Evolutionary conservation across 257 asterid genomes (phyloP), one percentile per base, ranked within the genome.

Genomic region (Solanum rostratum): DNA sequence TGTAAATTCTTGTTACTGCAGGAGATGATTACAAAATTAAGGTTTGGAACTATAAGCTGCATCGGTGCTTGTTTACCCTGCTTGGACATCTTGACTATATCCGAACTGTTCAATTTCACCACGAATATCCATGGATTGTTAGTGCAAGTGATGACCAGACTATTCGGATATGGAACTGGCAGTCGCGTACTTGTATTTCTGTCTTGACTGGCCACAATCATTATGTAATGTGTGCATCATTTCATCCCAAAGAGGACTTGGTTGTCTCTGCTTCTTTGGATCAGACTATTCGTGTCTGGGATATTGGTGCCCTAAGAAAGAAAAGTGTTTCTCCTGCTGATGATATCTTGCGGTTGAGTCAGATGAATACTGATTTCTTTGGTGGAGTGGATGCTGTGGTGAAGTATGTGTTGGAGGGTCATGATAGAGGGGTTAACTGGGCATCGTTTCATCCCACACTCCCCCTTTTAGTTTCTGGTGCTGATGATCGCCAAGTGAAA

Each of bases 361-460:
- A 95, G 88, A 94, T 95, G 99, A 97, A 95, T 84, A 81, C 98
- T 0, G 99, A 97, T 83, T 93, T 97, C 90, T 97, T 95, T 89
- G 99, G 99, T 83, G 98, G 98, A 76, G 98, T 97, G 86, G 98
- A 97, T 93, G 99, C 98, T 85, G 99, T 97, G 82, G 99, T 97
- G 84, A 97, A 97, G 91, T 97, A 97, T 91, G 98, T 97, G 45
- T 85, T 97, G 90, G 99, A 97, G 87, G 99, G 99, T 80, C 99
- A 97, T 85, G 98, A 95, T 73, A 91, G 98, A 87, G 98, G 99
- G 62, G 99, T 97, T 81, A 97, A 95, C 88, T 97, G 98, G 98
- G 98, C 97, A 86, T 95, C 99, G 10, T 97, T 97, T 85, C 98
- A 97, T 89, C 98, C 98, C 6, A 95, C 98, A 30, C 97, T 96